Evolutionary conservation across 148 eudicot species (phyloP).

Genomic region (Nyssa sinensis): DNA sequence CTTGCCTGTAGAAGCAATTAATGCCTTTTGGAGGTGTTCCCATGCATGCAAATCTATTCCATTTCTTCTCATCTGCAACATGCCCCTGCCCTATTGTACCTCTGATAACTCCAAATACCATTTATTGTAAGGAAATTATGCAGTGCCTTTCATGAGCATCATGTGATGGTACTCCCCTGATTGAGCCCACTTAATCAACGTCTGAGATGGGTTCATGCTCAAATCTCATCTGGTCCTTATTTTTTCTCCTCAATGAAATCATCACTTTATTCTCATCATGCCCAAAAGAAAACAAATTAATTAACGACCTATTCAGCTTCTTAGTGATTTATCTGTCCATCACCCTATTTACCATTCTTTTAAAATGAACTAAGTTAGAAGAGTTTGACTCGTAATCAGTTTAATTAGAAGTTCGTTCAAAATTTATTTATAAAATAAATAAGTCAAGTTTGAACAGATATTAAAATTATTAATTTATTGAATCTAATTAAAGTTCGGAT

Average conservation of each 20-base stretch:
- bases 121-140: neutral
- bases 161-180: neutral
- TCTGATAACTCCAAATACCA: neutral
- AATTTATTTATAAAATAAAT: no score
- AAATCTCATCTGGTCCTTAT: neutral
- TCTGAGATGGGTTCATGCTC: neutral
- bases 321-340: no score
- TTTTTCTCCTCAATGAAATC: neutral
- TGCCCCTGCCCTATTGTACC: neutral
- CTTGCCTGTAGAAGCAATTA: conserved; percentile 9
- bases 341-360: no score
- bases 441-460: no score
- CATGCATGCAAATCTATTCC: neutral
- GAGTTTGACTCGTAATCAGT: no score
- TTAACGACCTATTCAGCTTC: neutral
- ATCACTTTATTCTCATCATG: no score
- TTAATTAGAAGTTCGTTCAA: no score
- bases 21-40: conserved; percentile 2
- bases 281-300: neutral
- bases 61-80: neutral
- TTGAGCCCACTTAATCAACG: neutral
- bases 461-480: no score
- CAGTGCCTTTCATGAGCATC: neutral
- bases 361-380: no score
- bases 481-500: no score